Evolutionary conservation across 768 basidiomycete genomes (phyloP).

Genomic region (Tulasnella sp.): DNA sequence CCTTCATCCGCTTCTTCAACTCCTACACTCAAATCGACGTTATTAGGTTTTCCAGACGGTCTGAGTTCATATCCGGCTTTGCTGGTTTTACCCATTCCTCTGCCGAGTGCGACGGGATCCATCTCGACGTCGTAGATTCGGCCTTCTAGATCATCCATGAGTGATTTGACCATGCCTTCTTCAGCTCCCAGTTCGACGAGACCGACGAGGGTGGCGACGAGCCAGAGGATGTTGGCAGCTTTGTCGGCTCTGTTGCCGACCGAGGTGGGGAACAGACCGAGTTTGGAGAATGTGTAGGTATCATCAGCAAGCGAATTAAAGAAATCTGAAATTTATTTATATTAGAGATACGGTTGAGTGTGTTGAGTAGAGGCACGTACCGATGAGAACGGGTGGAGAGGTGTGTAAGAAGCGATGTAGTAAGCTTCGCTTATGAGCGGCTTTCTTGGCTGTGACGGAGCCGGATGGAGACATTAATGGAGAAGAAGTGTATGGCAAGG

Average conservation of each 20-base stretch:
- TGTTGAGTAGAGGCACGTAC: conserved; percentile 7
- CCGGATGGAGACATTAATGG: conserved; percentile 1
- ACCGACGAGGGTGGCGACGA: conserved; percentile 62
- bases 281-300: conserved; percentile 54
- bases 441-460: conserved; percentile 1
- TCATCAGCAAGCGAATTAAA: conserved; percentile 66
- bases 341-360: not conserved
- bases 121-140: conserved; percentile 19
- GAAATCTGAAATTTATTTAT: conserved; percentile 34
- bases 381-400: conserved; percentile 64
- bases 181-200: conserved; percentile 77
- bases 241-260: conserved; percentile 56
- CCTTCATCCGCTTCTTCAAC: conserved; percentile 34
- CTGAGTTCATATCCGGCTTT: conserved; percentile 27
- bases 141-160: conserved; percentile 39
- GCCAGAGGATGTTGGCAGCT: conserved; percentile 80
- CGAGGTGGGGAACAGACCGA: conserved; percentile 55
- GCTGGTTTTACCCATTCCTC: conserved; percentile 30
- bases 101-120: conserved; percentile 7
- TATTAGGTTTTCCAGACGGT: conserved; percentile 1
- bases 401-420: conserved; percentile 64
- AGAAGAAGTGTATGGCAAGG: conserved; percentile 41
- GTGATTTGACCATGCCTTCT: conserved; percentile 46
- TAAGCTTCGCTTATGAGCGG: conserved; percentile 23
- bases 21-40: conserved; percentile 26